Evolutionary conservation across 2,329 filamentous ascomycete species (phyloP).

Genomic region (Boeremia exigua): DNA sequence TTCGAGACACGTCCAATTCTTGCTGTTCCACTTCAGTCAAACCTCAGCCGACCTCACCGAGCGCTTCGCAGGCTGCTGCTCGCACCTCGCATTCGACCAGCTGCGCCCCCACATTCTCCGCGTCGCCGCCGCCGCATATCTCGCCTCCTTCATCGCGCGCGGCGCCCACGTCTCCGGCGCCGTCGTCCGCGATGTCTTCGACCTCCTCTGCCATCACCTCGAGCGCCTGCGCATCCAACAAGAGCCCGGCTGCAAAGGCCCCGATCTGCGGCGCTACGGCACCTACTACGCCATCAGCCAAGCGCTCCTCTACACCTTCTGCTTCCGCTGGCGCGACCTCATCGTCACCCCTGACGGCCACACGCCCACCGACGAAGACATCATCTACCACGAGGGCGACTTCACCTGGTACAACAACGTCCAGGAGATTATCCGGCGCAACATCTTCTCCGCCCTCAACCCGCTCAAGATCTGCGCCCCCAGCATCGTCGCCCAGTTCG

Average conservation of each 20-base stretch:
- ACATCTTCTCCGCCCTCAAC: slow-evolving; percentile 89
- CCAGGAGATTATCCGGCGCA: slow-evolving; percentile 74
- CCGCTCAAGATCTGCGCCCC: slow-evolving; percentile 94
- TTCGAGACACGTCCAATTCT: slow-evolving; percentile 91
- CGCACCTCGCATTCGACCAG: slow-evolving; percentile 74
- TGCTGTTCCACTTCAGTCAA: slow-evolving; percentile 95
- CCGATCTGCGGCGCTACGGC: slow-evolving; percentile 82
- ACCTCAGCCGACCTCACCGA: slow-evolving; percentile 78
- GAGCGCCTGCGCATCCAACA: slow-evolving; percentile 75
- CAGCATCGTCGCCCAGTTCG: slow-evolving; percentile 88
- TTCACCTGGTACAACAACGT: slow-evolving; percentile 78
- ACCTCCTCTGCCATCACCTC: slow-evolving; percentile 77
- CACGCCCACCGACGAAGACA: slow-evolving; percentile 50
- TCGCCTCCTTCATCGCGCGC: slow-evolving; percentile 91
- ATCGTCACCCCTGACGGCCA: slow-evolving; percentile 63
- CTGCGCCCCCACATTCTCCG: slow-evolving; percentile 69
- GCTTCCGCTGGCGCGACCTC: slow-evolving; percentile 95
- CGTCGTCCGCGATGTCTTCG: slow-evolving; percentile 82
- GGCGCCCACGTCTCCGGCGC: slow-evolving; percentile 79
- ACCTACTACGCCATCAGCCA: slow-evolving; percentile 90
- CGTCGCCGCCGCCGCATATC: slow-evolving; percentile 87
- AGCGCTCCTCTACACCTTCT: slow-evolving; percentile 92
- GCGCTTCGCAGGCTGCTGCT: slow-evolving; percentile 79
- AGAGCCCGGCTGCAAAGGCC: slow-evolving; percentile 77
- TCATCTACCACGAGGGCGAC: slow-evolving; percentile 72